Percentiles rank a stretch among this genome's conserved stretches.
phyloP scores from a whole-genome alignment of 2,329 filamentous ascomycete genomes.

The Mariannaea sp. region DNA sequence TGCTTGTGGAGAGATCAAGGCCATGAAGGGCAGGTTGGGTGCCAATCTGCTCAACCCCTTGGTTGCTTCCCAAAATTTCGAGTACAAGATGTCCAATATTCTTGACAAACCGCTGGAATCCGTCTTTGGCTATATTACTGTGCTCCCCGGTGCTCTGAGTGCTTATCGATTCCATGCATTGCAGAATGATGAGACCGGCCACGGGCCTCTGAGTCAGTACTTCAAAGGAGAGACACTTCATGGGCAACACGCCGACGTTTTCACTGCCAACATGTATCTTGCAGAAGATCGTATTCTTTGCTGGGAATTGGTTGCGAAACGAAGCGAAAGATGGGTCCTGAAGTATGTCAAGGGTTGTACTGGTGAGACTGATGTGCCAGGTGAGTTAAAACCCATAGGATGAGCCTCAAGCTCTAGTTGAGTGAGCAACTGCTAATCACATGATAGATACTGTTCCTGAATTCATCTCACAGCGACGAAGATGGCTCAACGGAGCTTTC shows the following conservation, averaged over 20 bases:
- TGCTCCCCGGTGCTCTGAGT: slow-evolving; percentile 90
- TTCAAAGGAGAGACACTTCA: slow-evolving; percentile 99
- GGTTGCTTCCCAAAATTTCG: slow-evolving; percentile 97
- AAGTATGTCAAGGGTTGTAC: slow-evolving; percentile 98
- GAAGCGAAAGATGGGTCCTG: slow-evolving; percentile 92
- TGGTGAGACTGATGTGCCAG: slow-evolving; percentile 96
- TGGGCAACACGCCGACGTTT: slow-evolving; percentile 94
- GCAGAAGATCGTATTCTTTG: slow-evolving; percentile 89
- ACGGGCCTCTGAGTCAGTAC: slow-evolving; percentile 94
- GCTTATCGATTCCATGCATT: slow-evolving; percentile 95
- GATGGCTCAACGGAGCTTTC: slow-evolving; percentile 98
- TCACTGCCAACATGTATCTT: slow-evolving; percentile 95
- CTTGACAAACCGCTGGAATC: slow-evolving; percentile 96
- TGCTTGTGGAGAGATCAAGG: slow-evolving; percentile 96
- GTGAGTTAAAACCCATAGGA: slow-evolving; percentile 56
- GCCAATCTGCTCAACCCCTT: slow-evolving; percentile 87
- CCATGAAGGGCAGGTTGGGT: slow-evolving; percentile 87
- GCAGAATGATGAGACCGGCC: slow-evolving; percentile 94
- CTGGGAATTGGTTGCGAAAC: slow-evolving; percentile 95
- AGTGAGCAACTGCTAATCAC: slow-evolving; percentile 33
- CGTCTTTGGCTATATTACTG: slow-evolving; percentile 97
- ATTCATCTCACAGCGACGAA: slow-evolving; percentile 93
- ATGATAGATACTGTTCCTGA: slow-evolving; percentile 82
- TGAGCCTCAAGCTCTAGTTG: not conserved
- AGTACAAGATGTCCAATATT: slow-evolving; percentile 99